A percentile compares a stretch with the other conserved stretches of the same genome.
These are phyloP conservation scores for Pelagophyceae sp. DNA, from an alignment of 352 stramenopile genomes.

Conservation along the genomic window DNA sequence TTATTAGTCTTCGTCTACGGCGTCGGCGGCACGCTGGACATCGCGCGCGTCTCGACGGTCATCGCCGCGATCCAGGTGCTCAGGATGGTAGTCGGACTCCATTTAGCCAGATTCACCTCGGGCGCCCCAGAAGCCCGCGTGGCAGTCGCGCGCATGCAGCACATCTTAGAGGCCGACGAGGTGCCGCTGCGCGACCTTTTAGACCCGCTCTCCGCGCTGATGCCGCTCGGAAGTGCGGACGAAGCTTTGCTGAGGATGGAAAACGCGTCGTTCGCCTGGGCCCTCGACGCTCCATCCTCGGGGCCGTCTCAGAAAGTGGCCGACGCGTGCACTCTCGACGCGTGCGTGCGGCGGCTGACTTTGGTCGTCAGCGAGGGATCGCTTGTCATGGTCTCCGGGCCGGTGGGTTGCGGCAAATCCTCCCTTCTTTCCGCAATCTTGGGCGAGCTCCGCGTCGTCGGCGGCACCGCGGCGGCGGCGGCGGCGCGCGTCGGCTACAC, in stretches of 20 bases:
- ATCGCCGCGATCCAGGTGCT: background rate
- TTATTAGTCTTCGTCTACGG: background rate
- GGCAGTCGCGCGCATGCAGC: background rate
- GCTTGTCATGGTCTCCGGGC: constrained; percentile 62
- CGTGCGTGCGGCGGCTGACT: background rate
- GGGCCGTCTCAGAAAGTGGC: background rate
- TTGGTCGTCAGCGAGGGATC: background rate
- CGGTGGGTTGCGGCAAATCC: constrained; percentile 86
- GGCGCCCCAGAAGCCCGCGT: background rate
- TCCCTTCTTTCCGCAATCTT: constrained; percentile 82
- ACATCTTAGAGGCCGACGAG: background rate
- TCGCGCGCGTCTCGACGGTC: background rate
- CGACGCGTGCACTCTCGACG: background rate
- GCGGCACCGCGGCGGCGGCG: background rate
- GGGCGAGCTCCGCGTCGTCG: constrained; percentile 63
- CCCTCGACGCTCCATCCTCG: background rate
- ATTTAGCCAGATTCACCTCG: background rate
- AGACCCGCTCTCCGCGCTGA: background rate
- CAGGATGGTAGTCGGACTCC: background rate
- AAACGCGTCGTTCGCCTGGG: background rate
- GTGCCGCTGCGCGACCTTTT: background rate
- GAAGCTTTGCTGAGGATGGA: background rate
- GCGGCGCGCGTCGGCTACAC: constrained; percentile 27
- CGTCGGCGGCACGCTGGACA: background rate
- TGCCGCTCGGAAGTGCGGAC: background rate